phyloP scores from a whole-genome alignment of 75 land plant genomes.

The Picea glauca region DNA sequence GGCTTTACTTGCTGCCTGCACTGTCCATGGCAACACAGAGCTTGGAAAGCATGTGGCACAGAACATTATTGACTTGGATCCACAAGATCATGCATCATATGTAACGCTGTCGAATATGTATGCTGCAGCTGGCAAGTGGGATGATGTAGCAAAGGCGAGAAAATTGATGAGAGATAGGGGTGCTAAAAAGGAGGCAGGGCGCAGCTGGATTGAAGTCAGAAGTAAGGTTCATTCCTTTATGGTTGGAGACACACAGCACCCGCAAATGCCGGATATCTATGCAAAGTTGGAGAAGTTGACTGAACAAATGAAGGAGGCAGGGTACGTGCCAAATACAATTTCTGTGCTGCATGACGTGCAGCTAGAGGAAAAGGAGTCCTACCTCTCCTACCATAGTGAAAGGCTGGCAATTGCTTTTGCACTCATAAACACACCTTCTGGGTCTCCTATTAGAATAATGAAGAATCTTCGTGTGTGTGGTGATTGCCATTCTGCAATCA shows the following conservation, averaged over 20 bases:
- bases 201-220: constrained; percentile 9
- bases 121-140: constrained; percentile 7
- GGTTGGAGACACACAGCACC: background rate
- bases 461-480: constrained; percentile 6
- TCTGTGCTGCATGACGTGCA: background rate
- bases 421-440: background rate
- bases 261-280: background rate
- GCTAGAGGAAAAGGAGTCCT: background rate
- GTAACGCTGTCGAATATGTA: constrained; percentile 17
- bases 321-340: constrained; percentile 3
- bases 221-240: background rate
- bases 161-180: background rate
- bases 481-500: constrained; percentile 9
- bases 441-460: background rate
- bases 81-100: constrained; percentile 13
- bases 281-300: constrained; percentile 1
- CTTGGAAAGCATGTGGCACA: constrained; percentile 17
- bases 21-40: constrained; percentile 11
- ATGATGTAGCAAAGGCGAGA: background rate
- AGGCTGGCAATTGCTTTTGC: constrained; percentile 7
- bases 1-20: constrained; percentile 24
- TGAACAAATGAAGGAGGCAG: constrained; percentile 7
- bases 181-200: background rate
- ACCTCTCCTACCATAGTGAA: constrained; percentile 4
- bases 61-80: constrained; percentile 4